Base-by-base conservation (phyloP, 352 stramenopile species). In the Thalassiosira mediterranea region DNA sequence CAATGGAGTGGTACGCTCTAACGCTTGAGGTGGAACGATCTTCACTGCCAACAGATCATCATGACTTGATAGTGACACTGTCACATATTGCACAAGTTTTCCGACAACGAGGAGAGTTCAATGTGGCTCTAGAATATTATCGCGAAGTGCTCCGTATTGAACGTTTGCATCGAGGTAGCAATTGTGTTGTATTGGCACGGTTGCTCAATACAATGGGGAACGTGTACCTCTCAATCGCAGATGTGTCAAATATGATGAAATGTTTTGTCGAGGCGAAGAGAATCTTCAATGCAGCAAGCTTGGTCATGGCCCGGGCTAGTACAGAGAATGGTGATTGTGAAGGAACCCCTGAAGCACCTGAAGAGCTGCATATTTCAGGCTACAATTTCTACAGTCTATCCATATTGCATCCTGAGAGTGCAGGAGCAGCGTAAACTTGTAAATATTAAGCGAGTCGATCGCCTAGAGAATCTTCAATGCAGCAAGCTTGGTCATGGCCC, bases 51-150 rank as follows among this genome's bases (percentile, higher is more conserved):
- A 26, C 52, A 13, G 56, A 79, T 17, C 81, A 88, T 51, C 57
- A 48, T 37, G 81, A 88, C 73, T 54, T 88, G 13, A 70, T 65
- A 4, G 66, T 88, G 37, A 89, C 78, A 23, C 32, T 84, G 11
- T 71, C 60, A 13, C 82, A 76, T 31, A 84, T 89, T 49, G 65
- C 28, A 28, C 54, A 69, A 46, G 58, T 61, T 25, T 46, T 53
- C 44, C 53, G 57, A 38, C 44, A 82, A 54, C 72, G 63, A 56
- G 72, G 77, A 10, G 78, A 89, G 37, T 83, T 81, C 31, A 68
- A 81, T 31, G 28, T 38, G 2, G 78, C 84, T 4, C 54, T 90
- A 13, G 61, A 64, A 59, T 80, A 81, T n/a, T 90, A 86, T 44
- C 4, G 65, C 17, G 74, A 90, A 28, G 77, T 73, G 46, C 58